Evolutionary conservation across 495 filamentous ascomycete species (phyloP).

Genomic region (Pyronema domesticum): DNA sequence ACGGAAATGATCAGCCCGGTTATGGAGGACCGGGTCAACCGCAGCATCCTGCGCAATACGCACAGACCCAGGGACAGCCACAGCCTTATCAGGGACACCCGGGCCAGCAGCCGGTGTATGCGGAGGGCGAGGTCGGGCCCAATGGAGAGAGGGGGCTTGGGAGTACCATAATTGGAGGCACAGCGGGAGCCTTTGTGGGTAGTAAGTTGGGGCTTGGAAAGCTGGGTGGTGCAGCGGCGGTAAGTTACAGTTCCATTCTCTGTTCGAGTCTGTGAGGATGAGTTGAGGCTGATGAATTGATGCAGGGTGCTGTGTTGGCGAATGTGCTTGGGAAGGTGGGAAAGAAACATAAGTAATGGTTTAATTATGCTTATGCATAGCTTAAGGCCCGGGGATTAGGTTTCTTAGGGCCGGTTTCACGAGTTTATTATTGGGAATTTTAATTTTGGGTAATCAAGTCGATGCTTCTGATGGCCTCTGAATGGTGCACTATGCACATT

Average conservation of each 20-base stretch:
- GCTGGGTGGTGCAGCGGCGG: slow-evolving; percentile 14
- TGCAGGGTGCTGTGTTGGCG: slow-evolving; percentile 12
- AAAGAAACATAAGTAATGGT: slow-evolving; percentile 13
- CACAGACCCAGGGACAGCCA: background rate
- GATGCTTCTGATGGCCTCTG: too few species aligned
- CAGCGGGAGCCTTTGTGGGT: slow-evolving; percentile 16
- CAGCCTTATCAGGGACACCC: slow-evolving; percentile 8
- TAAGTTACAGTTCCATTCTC: slow-evolving; percentile 4
- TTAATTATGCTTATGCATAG: too few species aligned
- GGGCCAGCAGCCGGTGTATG: background rate
- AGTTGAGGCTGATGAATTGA: slow-evolving; percentile 15
- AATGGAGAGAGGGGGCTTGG: slow-evolving; percentile 15
- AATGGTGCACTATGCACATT: too few species aligned
- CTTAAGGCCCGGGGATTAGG: background rate
- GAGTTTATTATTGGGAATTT: too few species aligned
- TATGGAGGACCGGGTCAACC: too few species aligned
- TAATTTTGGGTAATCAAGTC: too few species aligned
- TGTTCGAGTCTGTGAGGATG: background rate
- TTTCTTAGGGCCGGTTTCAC: background rate
- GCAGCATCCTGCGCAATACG: background rate
- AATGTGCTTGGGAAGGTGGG: slow-evolving; percentile 13
- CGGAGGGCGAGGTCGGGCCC: slow-evolving; percentile 6
- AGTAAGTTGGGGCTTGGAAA: slow-evolving; percentile 13
- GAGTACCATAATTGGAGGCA: slow-evolving; percentile 11
- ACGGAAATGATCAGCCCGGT: too few species aligned